phyloP scores from a whole-genome alignment of 805 yeast genomes.

The Allodekkera sacchari region DNA sequence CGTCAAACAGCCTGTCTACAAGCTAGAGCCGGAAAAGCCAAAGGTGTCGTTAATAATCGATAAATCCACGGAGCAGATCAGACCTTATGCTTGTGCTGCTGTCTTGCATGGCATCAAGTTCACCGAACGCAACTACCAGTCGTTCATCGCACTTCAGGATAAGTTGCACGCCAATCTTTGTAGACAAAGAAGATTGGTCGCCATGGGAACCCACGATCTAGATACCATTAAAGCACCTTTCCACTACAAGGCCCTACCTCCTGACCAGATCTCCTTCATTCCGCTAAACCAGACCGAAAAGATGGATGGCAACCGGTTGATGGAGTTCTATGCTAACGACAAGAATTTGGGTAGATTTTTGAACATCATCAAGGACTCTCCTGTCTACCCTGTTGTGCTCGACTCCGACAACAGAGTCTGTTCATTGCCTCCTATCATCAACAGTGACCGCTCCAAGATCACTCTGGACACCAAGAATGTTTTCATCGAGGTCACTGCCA shows the following conservation, averaged over 20 bases:
- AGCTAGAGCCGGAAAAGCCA: slow-evolving; percentile 53
- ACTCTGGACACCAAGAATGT: slow-evolving; percentile 77
- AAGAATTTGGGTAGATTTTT: slow-evolving; percentile 84
- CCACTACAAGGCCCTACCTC: slow-evolving; percentile 77
- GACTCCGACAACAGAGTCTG: slow-evolving; percentile 73
- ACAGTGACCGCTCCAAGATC: slow-evolving; percentile 85
- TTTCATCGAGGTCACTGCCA: slow-evolving; percentile 90
- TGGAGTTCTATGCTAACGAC: slow-evolving; percentile 88
- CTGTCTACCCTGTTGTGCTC: slow-evolving; percentile 83
- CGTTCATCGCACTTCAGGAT: slow-evolving; percentile 93
- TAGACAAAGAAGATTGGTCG: slow-evolving; percentile 95
- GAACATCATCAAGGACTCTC: slow-evolving; percentile 80
- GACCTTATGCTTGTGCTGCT: slow-evolving; percentile 97
- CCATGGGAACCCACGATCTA: slow-evolving; percentile 96
- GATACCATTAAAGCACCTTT: slow-evolving; percentile 77
- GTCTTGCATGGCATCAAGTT: slow-evolving; percentile 76
- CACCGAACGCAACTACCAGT: slow-evolving; percentile 79
- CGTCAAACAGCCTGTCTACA: slow-evolving; percentile 55
- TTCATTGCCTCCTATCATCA: slow-evolving; percentile 95
- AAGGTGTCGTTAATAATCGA: slow-evolving; percentile 60
- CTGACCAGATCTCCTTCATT: slow-evolving; percentile 63
- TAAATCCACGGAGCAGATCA: slow-evolving; percentile 59
- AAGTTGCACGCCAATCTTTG: slow-evolving; percentile 91
- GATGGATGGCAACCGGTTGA: slow-evolving; percentile 68
- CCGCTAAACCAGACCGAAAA: slow-evolving; percentile 67